Base-by-base conservation (phyloP, 805 yeast genomes). In the Yamadazyma scolyti region DNA sequence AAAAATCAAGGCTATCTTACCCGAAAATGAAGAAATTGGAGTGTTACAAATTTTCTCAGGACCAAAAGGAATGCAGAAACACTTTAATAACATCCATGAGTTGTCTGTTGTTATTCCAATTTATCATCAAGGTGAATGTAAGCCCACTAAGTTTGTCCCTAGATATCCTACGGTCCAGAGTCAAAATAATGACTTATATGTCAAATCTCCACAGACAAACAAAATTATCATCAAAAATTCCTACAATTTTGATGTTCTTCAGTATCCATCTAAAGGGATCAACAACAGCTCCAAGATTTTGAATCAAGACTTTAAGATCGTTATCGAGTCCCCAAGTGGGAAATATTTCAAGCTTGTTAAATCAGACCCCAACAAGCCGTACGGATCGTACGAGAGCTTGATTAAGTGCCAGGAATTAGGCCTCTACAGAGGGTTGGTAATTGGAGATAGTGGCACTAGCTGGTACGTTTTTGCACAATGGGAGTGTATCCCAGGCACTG, bases 401-500 rank as follows among this genome's bases (percentile, higher is more conserved):
- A 61, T 82, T 15, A 72, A 73, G 36, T 66, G 86, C 34, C 72
- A 70, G 39, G 96, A 89, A 50, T 53, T 60, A 1, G 98, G 98
- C 2, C 53, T 71, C 11, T 93, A 96, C 86, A 71, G 89, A 35
- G 90, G 87, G 2, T 70, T 89, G 27, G 86, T 86, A 0, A 74
- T 82, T 23, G 81, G 86, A 7, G 90, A 86, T 40, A 74, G 79
- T 23, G 85, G 84, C 4, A 70, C 71, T 33, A 79, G 87, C 32
- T 85, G 95, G 86, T 82, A 87, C 47, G 86, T 84, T 3, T 87
- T 85, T 58, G 88, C 95, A 9, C 96, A 88, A 56, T 90, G 98
- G 98, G 64, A 65, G 19, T 82, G 90, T 54, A 54, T 61, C 12
- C 52, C 53, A 4, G 50, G 49, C 3, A 31, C 39, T 9, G 44